Evolutionary conservation across 1,284 basidiomycete genomes (phyloP), one percentile per base, ranked within the genome.

Genomic region (Leucoagaricus sp.): DNA sequence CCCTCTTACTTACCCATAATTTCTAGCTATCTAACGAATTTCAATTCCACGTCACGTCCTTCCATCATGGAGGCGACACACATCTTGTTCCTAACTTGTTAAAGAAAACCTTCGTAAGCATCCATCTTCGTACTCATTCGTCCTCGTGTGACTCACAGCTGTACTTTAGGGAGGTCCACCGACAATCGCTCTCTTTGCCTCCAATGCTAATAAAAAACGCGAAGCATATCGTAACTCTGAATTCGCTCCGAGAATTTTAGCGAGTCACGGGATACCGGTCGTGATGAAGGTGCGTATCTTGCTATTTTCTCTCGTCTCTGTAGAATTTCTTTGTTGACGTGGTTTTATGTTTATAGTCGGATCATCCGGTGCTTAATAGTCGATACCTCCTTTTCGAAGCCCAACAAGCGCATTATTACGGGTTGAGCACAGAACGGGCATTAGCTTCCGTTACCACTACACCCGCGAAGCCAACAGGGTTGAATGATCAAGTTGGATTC

Each of bases 361-460:
- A n/a, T n/a, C n/a, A 84, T 59, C 80, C 82, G 8, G 79, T 81
- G 0, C 60, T 89, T 10, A 84, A 91, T 64, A 84, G 83, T 26
- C 80, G 91, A 1, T 84, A 84, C 64, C 76, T 93, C 10, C 66
- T 91, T 1, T 86, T 84, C 66, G 90, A 93, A 69, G 91, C 90
- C 0, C 85, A 87, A 47, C 85, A 88, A 67, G 88, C 86, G 1
- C 84, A 90, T 65, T 87, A 86, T 64, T 90, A 81, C 59, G 79
- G 80, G 3, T 72, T 84, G 9, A 69, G 75, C 21, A 65, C 72
- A 12, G 74, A 75, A 48, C 64, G 83, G 8, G 82, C 84, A 0
- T 65, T 89, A 9, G 74, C 80, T 1, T 77, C 86, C 9, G 84
- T 93, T 8, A 93, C 85, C 0, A 81, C 83, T 1, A 83, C 81